These are phyloP conservation scores for Moniliophthora roreri DNA, from an alignment of 1,284 basidiomycete genomes.

Conservation along the genomic window DNA sequence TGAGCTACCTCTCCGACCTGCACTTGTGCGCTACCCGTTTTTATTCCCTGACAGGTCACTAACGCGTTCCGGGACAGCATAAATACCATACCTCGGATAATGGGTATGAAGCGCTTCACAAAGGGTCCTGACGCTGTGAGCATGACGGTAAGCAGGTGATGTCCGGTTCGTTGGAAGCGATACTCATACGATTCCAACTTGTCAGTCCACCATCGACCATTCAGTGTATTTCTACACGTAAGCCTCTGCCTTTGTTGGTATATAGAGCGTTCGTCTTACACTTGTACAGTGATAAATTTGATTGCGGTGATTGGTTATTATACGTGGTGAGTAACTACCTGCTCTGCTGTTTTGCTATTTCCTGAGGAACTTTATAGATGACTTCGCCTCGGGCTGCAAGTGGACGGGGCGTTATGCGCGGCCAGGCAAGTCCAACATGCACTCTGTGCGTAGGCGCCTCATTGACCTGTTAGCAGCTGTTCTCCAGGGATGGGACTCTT, in stretches of 20 bases:
- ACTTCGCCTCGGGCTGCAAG: constrained; percentile 65
- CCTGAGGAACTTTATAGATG: constrained; percentile 40
- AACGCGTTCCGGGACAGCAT: constrained; percentile 47
- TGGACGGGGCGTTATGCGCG: constrained; percentile 76
- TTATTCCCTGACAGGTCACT: background rate
- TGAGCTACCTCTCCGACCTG: constrained; percentile 85
- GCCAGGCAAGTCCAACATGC: constrained; percentile 50
- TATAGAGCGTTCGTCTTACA: background rate
- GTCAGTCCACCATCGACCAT: constrained; percentile 82
- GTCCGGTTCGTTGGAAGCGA: background rate
- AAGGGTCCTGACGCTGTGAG: constrained; percentile 52
- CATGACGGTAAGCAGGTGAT: constrained; percentile 62
- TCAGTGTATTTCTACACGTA: constrained; percentile 83
- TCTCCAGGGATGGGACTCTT: constrained; percentile 67
- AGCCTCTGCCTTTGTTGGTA: constrained; percentile 21
- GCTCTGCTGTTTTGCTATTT: constrained; percentile 7
- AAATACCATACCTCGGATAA: constrained; percentile 58
- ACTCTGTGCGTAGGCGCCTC: background rate
- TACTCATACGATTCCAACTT: constrained; percentile 3
- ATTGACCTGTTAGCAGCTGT: constrained; percentile 51
- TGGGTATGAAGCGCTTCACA: constrained; percentile 57
- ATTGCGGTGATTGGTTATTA: constrained; percentile 79
- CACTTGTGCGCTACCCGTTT: constrained; percentile 54
- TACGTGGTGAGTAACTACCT: constrained; percentile 58
- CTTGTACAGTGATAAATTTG: constrained; percentile 61